These are phyloP conservation scores for Musa schizocarpa DNA, from an alignment of 176 grass and related monocot genomes.

Conservation along the genomic window DNA sequence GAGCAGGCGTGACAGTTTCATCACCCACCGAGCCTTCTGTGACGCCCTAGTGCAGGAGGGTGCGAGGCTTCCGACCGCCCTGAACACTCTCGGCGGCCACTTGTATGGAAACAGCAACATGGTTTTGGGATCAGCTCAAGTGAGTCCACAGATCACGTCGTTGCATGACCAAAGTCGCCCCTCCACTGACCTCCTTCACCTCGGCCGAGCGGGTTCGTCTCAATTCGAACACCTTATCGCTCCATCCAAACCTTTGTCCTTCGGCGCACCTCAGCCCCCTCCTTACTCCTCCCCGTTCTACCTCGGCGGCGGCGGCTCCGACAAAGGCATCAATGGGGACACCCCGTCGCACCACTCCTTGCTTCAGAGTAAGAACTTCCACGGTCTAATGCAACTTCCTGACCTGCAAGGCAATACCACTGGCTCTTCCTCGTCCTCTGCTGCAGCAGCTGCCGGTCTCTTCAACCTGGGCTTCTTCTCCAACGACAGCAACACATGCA, in stretches of 20 bases:
- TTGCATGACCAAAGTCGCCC: too few species aligned
- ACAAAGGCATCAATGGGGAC: neutral
- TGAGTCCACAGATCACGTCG: neutral
- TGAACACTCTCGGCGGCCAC: neutral
- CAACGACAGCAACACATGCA: slow-evolving; percentile 4
- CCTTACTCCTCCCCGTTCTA: neutral
- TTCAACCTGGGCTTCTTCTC: slow-evolving; percentile 74
- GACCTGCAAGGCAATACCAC: slow-evolving; percentile 54
- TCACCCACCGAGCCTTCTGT: neutral
- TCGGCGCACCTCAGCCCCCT: neutral
- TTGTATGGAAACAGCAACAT: neutral
- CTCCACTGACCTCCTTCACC: too few species aligned
- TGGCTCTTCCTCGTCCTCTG: neutral
- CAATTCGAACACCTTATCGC: neutral
- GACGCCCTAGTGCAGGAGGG: neutral
- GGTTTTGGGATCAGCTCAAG: neutral
- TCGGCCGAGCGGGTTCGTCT: too few species aligned
- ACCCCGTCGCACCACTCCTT: slow-evolving; percentile 24
- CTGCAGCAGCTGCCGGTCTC: slow-evolving; percentile 9
- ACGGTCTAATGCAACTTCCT: slow-evolving; percentile 84
- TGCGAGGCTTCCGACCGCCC: neutral
- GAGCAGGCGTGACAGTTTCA: slow-evolving; percentile 1
- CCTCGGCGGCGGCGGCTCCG: neutral
- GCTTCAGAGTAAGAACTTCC: slow-evolving; percentile 63
- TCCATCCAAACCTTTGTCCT: neutral